Conservation (phyloP, 148 eudicot species). For the Persicaria tinctoria region DNA sequence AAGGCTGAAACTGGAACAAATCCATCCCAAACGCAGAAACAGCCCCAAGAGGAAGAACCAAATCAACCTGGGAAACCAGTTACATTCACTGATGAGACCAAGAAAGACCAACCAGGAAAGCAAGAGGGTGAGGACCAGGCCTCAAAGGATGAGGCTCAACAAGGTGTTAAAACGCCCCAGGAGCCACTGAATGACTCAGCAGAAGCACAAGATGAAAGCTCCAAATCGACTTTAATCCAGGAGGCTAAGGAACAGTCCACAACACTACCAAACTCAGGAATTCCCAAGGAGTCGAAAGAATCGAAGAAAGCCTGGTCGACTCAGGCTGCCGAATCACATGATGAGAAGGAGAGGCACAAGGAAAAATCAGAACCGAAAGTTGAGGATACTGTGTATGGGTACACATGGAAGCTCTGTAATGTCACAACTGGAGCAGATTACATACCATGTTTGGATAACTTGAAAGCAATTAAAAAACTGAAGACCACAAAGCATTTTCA, state of each 20-base stretch:
- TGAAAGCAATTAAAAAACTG: slow-evolving; percentile 39
- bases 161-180: background rate
- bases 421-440: slow-evolving; percentile 65
- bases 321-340: slow-evolving; percentile 58
- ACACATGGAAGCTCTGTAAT: slow-evolving; percentile 66
- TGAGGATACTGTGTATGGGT: slow-evolving; percentile 28
- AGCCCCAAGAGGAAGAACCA: slow-evolving; percentile 5
- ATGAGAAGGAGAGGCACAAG: slow-evolving; percentile 56
- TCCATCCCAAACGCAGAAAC: background rate
- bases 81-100: slow-evolving; percentile 30
- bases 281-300: slow-evolving; percentile 69
- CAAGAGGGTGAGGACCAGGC: slow-evolving; percentile 24
- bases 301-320: slow-evolving; percentile 68
- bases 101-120: slow-evolving; percentile 22
- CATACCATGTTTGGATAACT: slow-evolving; percentile 87
- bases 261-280: slow-evolving; percentile 38
- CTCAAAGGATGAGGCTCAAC: slow-evolving; percentile 5
- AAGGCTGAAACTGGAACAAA: background rate
- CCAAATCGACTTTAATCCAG: background rate
- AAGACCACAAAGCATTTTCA: slow-evolving; percentile 47
- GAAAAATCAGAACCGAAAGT: slow-evolving; percentile 12
- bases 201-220: background rate
- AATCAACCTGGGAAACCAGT: slow-evolving; percentile 21
- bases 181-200: background rate
- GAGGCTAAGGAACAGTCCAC: slow-evolving; percentile 16